phyloP scores from a whole-genome alignment of 495 filamentous ascomycete genomes.

The Talaromyces ruber region DNA sequence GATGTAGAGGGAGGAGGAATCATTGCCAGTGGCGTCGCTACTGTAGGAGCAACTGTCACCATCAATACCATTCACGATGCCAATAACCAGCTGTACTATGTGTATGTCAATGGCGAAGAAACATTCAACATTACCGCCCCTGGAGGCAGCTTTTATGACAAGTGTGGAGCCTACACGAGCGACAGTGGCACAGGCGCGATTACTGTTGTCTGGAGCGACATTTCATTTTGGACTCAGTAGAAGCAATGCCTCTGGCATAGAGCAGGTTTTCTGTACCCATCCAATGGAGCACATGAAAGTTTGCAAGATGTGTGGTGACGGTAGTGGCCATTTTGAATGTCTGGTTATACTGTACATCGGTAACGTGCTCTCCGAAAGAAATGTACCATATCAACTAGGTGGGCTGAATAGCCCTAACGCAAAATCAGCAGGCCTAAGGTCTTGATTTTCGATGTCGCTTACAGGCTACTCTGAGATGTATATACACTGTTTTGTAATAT shows the following conservation, averaged over 20 bases:
- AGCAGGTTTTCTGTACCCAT: neutral
- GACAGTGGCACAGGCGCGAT: slow-evolving; percentile 1
- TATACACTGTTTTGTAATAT: neutral
- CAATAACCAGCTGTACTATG: neutral
- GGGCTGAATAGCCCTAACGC: neutral
- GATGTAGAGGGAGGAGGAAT: neutral
- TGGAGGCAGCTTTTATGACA: neutral
- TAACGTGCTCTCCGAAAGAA: neutral
- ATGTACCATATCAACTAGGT: neutral
- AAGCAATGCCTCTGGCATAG: neutral
- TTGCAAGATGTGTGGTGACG: neutral
- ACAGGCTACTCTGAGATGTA: neutral
- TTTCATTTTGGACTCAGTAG: slow-evolving; percentile 1
- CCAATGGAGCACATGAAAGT: neutral
- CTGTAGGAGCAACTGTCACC: neutral
- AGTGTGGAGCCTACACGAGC: neutral
- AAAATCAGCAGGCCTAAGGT: neutral
- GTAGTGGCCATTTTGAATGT: neutral
- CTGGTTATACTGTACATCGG: neutral
- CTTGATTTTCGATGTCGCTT: neutral
- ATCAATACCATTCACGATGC: slow-evolving; percentile 2
- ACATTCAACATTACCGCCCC: neutral
- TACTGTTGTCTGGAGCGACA: neutral
- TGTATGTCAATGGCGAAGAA: neutral
- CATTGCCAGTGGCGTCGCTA: slow-evolving; percentile 1